Percentiles rank a stretch among this genome's conserved stretches.
Conservation (phyloP, 2,329 filamentous ascomycete species). For the Emergomyces orientalis region DNA sequence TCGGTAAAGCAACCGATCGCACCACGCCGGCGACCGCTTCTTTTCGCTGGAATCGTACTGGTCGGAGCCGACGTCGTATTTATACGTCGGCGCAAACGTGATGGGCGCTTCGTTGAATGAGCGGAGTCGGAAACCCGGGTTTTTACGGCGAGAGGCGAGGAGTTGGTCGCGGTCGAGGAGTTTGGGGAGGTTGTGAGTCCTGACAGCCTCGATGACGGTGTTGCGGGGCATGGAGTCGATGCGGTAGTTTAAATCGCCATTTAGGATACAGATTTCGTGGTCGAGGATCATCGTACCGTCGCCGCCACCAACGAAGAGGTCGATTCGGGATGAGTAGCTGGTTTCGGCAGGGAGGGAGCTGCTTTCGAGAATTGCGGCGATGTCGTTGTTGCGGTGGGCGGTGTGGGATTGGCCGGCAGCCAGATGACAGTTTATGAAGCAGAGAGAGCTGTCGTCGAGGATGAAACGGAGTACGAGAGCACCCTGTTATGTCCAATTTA, state of each 20-base stretch:
- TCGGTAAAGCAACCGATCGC: constrained; percentile 82
- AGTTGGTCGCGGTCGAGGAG: constrained; percentile 90
- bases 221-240: constrained; percentile 96
- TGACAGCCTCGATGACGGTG: constrained; percentile 77
- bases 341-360: constrained; percentile 62
- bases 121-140: constrained; percentile 78
- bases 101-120: constrained; percentile 88
- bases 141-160: constrained; percentile 76
- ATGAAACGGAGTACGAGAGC: constrained; percentile 86
- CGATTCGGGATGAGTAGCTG: constrained; percentile 57
- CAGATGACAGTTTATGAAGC: constrained; percentile 95
- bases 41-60: constrained; percentile 93
- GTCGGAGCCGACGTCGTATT: constrained; percentile 94
- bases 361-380: constrained; percentile 78
- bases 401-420: constrained; percentile 89
- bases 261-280: constrained; percentile 93
- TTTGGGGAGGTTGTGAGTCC: constrained; percentile 69
- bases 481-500: constrained; percentile 41
- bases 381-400: constrained; percentile 82
- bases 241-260: constrained; percentile 95
- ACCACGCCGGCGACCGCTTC: constrained; percentile 89
- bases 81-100: constrained; percentile 91
- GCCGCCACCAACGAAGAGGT: constrained; percentile 81
- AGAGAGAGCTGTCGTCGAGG: constrained; percentile 86
- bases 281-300: constrained; percentile 92